Evolutionary conservation across 768 basidiomycete genomes (phyloP).

Genomic region (Amanita polypyramis): DNA sequence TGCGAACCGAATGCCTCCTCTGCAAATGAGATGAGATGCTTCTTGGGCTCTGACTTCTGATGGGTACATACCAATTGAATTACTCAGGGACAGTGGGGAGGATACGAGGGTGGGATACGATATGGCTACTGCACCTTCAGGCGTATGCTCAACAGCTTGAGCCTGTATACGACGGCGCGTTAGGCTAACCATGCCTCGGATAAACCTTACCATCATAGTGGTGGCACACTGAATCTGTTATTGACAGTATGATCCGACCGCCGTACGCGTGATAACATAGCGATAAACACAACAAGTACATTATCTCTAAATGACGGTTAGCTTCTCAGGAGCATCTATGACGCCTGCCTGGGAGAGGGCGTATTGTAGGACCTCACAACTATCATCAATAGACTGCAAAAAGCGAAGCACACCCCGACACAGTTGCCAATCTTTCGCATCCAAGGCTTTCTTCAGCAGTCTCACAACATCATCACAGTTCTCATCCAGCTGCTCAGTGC

Average conservation of each 20-base stretch:
- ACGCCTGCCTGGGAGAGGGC: slow-evolving; percentile 38
- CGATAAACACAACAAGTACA: neutral
- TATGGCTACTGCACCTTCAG: slow-evolving; percentile 47
- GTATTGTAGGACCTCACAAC: slow-evolving; percentile 56
- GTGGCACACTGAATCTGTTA: neutral
- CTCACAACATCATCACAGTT: slow-evolving; percentile 71
- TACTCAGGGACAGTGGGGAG: slow-evolving; percentile 38
- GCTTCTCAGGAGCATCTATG: neutral
- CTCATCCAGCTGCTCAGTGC: slow-evolving; percentile 82
- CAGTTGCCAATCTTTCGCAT: slow-evolving; percentile 77
- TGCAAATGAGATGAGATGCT: slow-evolving; percentile 16
- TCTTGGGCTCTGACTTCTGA: neutral
- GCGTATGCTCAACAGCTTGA: slow-evolving; percentile 24
- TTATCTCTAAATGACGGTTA: neutral
- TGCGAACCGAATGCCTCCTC: slow-evolving; percentile 79
- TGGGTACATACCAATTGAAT: slow-evolving; percentile 46
- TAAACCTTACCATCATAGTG: slow-evolving; percentile 14
- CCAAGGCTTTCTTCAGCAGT: slow-evolving; percentile 66
- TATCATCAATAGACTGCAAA: slow-evolving; percentile 85
- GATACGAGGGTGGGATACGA: slow-evolving; percentile 50
- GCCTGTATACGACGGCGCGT: slow-evolving; percentile 10
- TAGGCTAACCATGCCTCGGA: slow-evolving; percentile 10
- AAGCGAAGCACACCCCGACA: slow-evolving; percentile 91
- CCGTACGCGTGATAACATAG: neutral
- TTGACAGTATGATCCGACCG: neutral